A percentile compares a stretch with the other conserved stretches of the same genome.
Evolutionary conservation across 306 rosid species (phyloP).

Genomic region (Rosa multiflora): DNA sequence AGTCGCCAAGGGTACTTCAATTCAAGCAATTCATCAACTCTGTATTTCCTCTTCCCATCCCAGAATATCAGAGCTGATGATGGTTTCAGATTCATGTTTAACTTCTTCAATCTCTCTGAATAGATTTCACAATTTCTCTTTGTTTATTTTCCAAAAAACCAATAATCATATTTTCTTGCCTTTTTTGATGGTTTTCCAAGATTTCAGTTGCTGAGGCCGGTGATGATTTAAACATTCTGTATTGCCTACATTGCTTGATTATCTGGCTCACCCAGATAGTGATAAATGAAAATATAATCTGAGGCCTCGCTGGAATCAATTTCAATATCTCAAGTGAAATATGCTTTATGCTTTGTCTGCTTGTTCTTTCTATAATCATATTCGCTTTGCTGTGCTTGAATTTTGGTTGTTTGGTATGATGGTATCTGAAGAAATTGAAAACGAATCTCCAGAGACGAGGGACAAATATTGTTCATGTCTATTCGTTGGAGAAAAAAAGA

Average conservation of each 20-base stretch:
- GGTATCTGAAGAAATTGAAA: neutral
- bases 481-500: no score
- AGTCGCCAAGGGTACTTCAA: neutral
- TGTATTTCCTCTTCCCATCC: neutral
- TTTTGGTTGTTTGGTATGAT: neutral
- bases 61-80: neutral
- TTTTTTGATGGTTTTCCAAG: neutral
- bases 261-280: neutral
- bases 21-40: neutral
- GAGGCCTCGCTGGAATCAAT: neutral
- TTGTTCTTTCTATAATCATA: neutral
- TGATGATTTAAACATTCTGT: slow-evolving; percentile 6
- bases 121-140: neutral
- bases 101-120: neutral
- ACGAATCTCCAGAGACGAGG: neutral
- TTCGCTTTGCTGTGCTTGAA: neutral
- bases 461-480: no score
- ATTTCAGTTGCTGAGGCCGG: neutral
- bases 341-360: neutral
- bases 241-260: slow-evolving; percentile 18
- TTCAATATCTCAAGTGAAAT: neutral
- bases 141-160: neutral
- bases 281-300: slow-evolving; percentile 9
- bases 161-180: neutral
- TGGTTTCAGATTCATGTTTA: neutral